Base-by-base conservation (phyloP, 2,329 filamentous ascomycete species). In the Ophiognomonia clavigignenti-juglandacearum region DNA sequence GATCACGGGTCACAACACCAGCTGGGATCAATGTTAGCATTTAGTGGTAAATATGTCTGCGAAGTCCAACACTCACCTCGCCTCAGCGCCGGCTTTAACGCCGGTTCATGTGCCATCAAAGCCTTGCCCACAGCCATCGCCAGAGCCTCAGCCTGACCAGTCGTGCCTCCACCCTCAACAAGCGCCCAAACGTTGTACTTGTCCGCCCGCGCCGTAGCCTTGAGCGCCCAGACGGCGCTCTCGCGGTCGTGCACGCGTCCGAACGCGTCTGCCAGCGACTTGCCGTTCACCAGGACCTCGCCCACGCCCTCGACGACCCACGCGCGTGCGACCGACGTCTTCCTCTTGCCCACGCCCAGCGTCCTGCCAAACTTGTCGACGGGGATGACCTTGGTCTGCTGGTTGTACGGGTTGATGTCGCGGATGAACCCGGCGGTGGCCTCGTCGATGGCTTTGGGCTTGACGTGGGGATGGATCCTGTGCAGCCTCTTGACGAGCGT, bases 171-270 rank as follows among this genome's bases (percentile, higher is more conserved):
- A 47, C 93, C 93, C 50, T 79, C 76, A 3, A 90, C 88, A 41
- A 87, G 69, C 44, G 85, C 91, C 84, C 89, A 98, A 4, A 96
- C 82, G 61, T 98, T 98, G 74, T 98, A 98, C 68, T 96, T 97
- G 74, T 96, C 90, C 54, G 95, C 69, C 54, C 93, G 77, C 36
- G 86, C 75, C 20, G 90, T 95, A 41, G 82, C 78, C 60, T 91
- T 89, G 60, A 98, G 69, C 7, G 92, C 83, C 92, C 92, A 98
- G 4, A 96, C 72, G 3, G 88, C 92, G 62, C 89, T 96, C 72
- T 97, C 93, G 36, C 93, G 83, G 67, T 98, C 92, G 64, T 98
- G 92, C 42, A 96, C 69, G 29, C 93, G 83, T 27, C 84, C 87
- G 65, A 98, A 98, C 19, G 81, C 83, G 42, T 93, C 80, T 42